Base-by-base conservation (phyloP, 805 yeast genomes). In the Suhomyces sp. region DNA sequence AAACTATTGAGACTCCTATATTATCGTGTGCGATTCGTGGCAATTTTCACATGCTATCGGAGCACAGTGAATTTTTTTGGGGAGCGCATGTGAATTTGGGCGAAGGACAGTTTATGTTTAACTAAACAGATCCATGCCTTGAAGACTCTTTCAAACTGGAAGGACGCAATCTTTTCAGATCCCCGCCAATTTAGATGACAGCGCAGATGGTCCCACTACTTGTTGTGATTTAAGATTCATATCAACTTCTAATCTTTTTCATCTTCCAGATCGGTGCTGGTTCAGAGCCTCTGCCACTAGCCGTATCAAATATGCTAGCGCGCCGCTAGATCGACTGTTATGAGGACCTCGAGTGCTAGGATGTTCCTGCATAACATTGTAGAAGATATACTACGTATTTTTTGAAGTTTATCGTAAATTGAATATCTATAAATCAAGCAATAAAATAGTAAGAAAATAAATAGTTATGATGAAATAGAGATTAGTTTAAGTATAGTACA, bases 351-450 rank as follows among this genome's bases (percentile, higher is more conserved):
- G 10, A 38, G 29, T 9, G 12, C 29, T 27, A 27, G 12, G 7
- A 38, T 38, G 23, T 17, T 38, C 42, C 42, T 26, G 45, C 44
- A 36, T 38, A 15, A 23, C 15, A 38, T 36, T 40, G 23, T 29
- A 9, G 29, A 24, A n/a, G 26, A 13, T 19, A n/a, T 17, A 49
- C 44, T 22, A 24, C n/a, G 38, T 26, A 13, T 22, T 12, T 44
- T 42, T 42, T 24, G 7, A 27, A 15, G 19, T 44, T 10, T 26
- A 44, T 26, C 33, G 33, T 26, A 24, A 26, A 46, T 33, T 15
- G 26, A 35, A n/a, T 47, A 24, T 47, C 49, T 47, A 47, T 47
- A 47, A 47, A 24, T 40, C 26, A 24, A 38, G 27, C 36, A 36
- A 36, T 47, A 38, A 47, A 42, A 35, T 17, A 33, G 12, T 33